Evolutionary conservation across 495 filamentous ascomycete genomes (phyloP), one percentile per base, ranked within the genome.

Genomic region (Neurospora sp.): DNA sequence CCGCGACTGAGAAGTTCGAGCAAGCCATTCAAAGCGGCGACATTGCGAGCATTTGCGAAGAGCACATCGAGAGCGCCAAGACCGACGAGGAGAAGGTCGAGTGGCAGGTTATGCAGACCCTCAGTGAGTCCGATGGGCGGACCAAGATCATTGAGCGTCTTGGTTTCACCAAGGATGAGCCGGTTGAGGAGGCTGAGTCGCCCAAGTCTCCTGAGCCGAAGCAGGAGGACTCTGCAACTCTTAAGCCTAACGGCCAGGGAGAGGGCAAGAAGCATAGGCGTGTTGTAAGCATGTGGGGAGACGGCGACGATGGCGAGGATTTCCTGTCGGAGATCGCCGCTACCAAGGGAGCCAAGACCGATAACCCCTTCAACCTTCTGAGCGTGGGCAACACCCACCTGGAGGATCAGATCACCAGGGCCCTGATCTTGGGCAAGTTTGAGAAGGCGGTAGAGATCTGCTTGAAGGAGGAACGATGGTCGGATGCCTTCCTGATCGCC

Each of bases 401-500:
- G 3, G 96, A 99, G 75, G 91, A 92, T 82, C 85, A 87, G 75
- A 95, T 99, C 74, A 99, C 96, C 8, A 90, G 87, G 71, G 90
- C 96, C 16, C 81, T 99, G 69, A 90, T 98, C 78, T 84, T 98
- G 4, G 96, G 96, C 18, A 88, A 94, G 69, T 99, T 98, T 76
- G 93, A 97, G 68, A 91, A 91, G 77, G 96, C 96, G 35, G 90
- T 96, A 70, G 90, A 94, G 74, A 88, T 97, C 71, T 96, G 93
- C 75, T 82, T 99, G 3, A 90, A 92, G 75, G 94, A 98, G 79
- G 89, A 93, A 71, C 88, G 94, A 45, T 89, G 98, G 81, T 94
- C 96, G 0, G 96, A 99, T 83, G 96, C 96, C 45, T 97, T 99
- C 81, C 96, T 98, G 85, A 93, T 99, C 78, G 96, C 96, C 41